Base-by-base conservation (phyloP, 352 stramenopile genomes). In the Globisporangium iwayamae region DNA sequence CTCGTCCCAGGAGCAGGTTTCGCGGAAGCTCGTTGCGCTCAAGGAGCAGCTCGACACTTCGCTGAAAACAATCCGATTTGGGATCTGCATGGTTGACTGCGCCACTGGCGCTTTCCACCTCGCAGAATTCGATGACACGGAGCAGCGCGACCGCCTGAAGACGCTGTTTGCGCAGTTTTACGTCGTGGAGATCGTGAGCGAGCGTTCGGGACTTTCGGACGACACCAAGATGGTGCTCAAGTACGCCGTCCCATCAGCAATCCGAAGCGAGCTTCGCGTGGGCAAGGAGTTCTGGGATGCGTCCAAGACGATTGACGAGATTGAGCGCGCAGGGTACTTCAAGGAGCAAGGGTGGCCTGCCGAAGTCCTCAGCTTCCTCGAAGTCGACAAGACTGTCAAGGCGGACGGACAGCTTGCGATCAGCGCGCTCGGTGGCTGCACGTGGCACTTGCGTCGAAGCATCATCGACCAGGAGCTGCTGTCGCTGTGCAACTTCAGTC, bases 41-140 rank as follows among this genome's bases (percentile, higher is more conserved):
- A 93, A 97, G 55, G 79, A 93, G 66, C n/a, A 65, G 4, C 4
- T 62, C 4, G 63, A 69, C 22, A 45, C 39, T 11, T 58, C 63
- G 13, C 39, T 69, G 7, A 86, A 77, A 62, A 72, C 60, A 7
- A 65, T 89, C 14, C 81, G 83, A 4, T 98, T 98, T 70, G 97
- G 98, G 45, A 81, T 99, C 28, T 98, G 91, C 43, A 81, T 99
- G 56, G 87, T 98, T 4, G 96, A 99, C 76, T 96, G 92, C 30
- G 81, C 95, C 3, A 97, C 90, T 2, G 94, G 90, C 3, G 85
- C 80, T 2, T 95, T 99, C 47, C 96, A 96, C 41, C 55, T 99
- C 3, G 94, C 96, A 5, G 93, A 99, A 68, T 99, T 99, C 84
- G 87, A 96, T 13, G 98, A 99, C 76, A 96, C 98, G 61, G 78